Evolutionary conservation across 1,139 yeast genomes (phyloP), one percentile per base, ranked within the genome.

Genomic region (Candida mesenterica): DNA sequence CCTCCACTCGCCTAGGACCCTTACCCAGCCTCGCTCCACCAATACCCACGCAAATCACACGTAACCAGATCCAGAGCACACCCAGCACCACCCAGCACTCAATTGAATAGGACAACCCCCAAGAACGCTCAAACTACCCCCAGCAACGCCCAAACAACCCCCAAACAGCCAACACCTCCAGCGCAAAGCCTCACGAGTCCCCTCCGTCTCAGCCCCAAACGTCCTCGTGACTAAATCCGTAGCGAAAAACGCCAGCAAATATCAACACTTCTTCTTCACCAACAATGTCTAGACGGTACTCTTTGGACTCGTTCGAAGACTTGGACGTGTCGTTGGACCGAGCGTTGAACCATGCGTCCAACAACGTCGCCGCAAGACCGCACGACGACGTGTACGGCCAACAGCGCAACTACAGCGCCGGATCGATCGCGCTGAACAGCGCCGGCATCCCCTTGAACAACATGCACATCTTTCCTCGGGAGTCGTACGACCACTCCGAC

Each of bases 311-410:
- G 12, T 62, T 67, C 45, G 75, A 68, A 27, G 76, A 70, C 41
- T 55, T 71, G 37, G 77, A 71, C 36, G 52, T 48, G 31, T 65
- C 75, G 18, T 52, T 70, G 31, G 76, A 70, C 40, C 57, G 61
- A 35, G 76, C 76, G 8, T 55, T 70, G 41, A 55, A 64, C 42
- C 57, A 62, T 30, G 75, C 74, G 2, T 54, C 68, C 25, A 61
- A 57, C 39, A 63, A 57, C 37, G 41, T 62, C 32, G n/a, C n/a
- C n/a, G n/a, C n/a, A 57, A 57, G 15, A 25, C 14, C 7, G 10
- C 17, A 12, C 15, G 15, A 19, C 13, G 19, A 15, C 17, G 28
- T 26, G 26, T 24, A n/a, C 15, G 28, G 15, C 14, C 28, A 5
- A 4, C 28, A 4, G 22, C 22, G 22, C 9, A 19, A 19, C 9